Evolutionary conservation across 805 yeast species (phyloP).

Genomic region (Cyberlindnera japonica): DNA sequence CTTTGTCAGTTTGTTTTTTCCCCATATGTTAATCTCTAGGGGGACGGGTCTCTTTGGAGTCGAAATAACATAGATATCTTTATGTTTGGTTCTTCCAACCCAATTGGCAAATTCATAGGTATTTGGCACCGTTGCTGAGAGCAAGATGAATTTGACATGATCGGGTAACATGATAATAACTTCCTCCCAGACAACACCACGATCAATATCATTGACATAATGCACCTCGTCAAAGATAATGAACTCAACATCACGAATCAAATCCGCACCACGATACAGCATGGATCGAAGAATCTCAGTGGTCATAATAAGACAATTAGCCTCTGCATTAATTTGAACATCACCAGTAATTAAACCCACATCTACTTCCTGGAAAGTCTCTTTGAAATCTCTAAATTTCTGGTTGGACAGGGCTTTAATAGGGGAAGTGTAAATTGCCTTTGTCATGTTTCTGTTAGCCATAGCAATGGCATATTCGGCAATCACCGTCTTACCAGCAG

Average conservation of each 20-base stretch:
- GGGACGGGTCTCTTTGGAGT: conserved; percentile 98
- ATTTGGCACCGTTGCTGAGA: conserved; percentile 98
- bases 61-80: conserved; percentile 92
- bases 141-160: conserved; percentile 84
- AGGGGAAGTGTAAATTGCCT: conserved; percentile 94
- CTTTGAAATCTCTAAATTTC: conserved; percentile 82
- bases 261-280: conserved; percentile 95
- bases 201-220: conserved; percentile 91
- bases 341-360: conserved; percentile 97
- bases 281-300: conserved; percentile 93
- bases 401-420: conserved; percentile 88
- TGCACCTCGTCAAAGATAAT: conserved; percentile 98
- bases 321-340: conserved; percentile 95
- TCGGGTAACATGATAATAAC: conserved; percentile 97
- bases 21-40: conserved; percentile 80
- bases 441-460: conserved; percentile 95
- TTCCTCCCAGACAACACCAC: conserved; percentile 99
- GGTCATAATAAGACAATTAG: conserved; percentile 94
- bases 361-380: conserved; percentile 73
- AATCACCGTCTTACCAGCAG: conserved; percentile 98
- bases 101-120: conserved; percentile 97
- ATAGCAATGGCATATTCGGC: conserved; percentile 98
- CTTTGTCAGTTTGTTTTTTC: conserved; percentile 67
- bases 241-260: conserved; percentile 94
- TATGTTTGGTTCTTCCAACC: conserved; percentile 97